A percentile compares a stretch with the other conserved stretches of the same genome.
Conservation (phyloP, 2,329 filamentous ascomycete genomes). For the Bipolaris victoriae region DNA sequence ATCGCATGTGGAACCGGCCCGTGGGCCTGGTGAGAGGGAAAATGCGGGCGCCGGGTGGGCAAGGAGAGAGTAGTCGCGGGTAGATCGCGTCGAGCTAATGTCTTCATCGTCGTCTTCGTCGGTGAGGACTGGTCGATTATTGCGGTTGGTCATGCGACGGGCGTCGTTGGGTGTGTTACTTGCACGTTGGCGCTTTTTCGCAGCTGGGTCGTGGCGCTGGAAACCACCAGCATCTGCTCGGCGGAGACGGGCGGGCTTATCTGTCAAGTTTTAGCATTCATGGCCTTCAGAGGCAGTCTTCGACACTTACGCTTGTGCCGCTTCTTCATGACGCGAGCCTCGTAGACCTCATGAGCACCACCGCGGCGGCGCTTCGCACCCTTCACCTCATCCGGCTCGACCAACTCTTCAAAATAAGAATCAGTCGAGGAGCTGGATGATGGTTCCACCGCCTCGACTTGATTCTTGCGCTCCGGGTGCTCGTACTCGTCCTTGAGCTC, state of each 20-base stretch:
- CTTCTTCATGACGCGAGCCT: conserved; percentile 35
- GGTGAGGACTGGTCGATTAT: conserved; percentile 11
- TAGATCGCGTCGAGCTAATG: conserved; percentile 6
- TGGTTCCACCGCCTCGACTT: conserved; percentile 16
- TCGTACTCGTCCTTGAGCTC: conserved; percentile 40
- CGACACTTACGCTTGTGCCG: conserved; percentile 33
- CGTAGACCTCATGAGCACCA: conserved; percentile 37
- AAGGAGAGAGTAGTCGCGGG: conserved; percentile 1
- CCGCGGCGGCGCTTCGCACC: conserved; percentile 27
- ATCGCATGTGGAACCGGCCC: conserved; percentile 4
- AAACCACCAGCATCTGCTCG: conserved; percentile 34
- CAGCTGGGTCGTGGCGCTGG: conserved; percentile 33
- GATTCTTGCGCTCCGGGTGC: conserved; percentile 25
- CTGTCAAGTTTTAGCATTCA: conserved; percentile 17
- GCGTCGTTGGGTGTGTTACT: conserved; percentile 12
- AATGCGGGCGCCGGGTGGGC: conserved; percentile 13
- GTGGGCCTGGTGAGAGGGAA: conserved; percentile 18
- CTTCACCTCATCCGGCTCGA: conserved; percentile 31
- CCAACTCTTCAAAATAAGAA: conserved; percentile 40
- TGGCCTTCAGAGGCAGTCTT: neutral
- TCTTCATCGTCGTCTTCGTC: conserved; percentile 20
- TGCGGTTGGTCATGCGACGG: conserved; percentile 1
- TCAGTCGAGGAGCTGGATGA: conserved; percentile 32
- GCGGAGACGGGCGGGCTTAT: conserved; percentile 32
- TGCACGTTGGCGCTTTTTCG: conserved; percentile 14